Base-by-base conservation (phyloP, 306 rosid species). In the Rubus idaeus region DNA sequence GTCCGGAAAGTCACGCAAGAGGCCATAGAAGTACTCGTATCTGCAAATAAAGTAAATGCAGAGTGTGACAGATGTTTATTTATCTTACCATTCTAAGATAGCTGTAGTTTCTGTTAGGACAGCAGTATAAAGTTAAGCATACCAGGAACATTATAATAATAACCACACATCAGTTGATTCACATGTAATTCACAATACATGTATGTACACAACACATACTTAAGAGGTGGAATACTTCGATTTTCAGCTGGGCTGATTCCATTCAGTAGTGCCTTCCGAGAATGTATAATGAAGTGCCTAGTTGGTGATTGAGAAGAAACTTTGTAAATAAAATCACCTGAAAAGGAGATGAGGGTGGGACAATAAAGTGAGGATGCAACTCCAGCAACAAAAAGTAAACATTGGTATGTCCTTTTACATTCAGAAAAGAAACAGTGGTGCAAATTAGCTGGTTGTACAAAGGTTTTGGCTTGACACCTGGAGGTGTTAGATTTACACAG, bases 221-320 rank as follows among this genome's bases (percentile, higher is more conserved):
- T 95, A 55, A 95, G 87, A 9, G 97, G 97, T 71, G 99, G 99
- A 78, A 95, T 88, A 73, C 84, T 87, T 64, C 99, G 91, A 90
- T 95, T 95, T 85, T 95, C 99, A 84, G 99, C 93, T 40, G 99
- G 99, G 81, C 88, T 95, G 62, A 95, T 83, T 84, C 99, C 99
- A 75, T 90, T 95, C 56, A 95, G 93, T 76, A 95, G 84, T 68
- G 97, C 99, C 83, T 92, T 95, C 79, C 99, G 90, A 6, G 99
- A 95, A 83, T 95, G 99, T 64, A 95, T 86, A 68, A 92, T 75
- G 62, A 95, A 95, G 85, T 95, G 99, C 87, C 85, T 90, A 56
- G 97, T 73, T 76, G 99, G 99, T 61, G 99, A 95, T 70, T 72
- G 76, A 78, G 99, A 92, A 80, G 99, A 92, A 78, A 95, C 99